These are phyloP conservation scores for Crassisporium funariophilum DNA, from an alignment of 768 basidiomycete species.

Conservation along the genomic window DNA sequence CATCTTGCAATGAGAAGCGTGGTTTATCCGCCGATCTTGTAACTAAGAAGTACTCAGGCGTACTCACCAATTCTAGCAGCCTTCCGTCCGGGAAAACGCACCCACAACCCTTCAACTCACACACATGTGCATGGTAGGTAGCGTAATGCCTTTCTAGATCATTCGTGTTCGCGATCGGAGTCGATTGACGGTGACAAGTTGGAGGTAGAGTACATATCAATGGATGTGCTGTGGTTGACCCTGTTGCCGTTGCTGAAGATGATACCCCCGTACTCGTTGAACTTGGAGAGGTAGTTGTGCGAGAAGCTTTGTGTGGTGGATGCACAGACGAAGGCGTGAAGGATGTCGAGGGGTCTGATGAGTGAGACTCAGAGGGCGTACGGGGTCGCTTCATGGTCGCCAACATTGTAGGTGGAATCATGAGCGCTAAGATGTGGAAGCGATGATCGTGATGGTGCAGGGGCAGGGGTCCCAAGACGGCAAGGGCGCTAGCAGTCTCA, in stretches of 20 bases:
- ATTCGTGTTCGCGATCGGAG: constrained; percentile 60
- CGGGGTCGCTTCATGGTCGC: constrained; percentile 38
- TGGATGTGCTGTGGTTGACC: constrained; percentile 30
- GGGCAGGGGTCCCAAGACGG: too few relatives aligned
- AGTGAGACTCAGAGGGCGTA: constrained; percentile 37
- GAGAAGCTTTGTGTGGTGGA: constrained; percentile 31
- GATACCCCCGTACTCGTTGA: constrained; percentile 3
- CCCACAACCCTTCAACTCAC: constrained; percentile 66
- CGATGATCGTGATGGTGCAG: neutral
- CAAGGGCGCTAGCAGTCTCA: neutral
- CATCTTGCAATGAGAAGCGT: too few relatives aligned
- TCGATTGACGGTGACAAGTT: constrained; percentile 72
- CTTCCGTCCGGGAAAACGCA: constrained; percentile 86
- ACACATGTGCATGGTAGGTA: constrained; percentile 82
- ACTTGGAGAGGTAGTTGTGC: constrained; percentile 16
- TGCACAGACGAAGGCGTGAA: constrained; percentile 4
- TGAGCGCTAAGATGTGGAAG: constrained; percentile 1
- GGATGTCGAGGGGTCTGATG: constrained; percentile 22
- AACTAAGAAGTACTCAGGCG: constrained; percentile 1
- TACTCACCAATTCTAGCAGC: constrained; percentile 76
- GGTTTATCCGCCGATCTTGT: too few relatives aligned
- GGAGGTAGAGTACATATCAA: constrained; percentile 79
- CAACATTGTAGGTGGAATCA: constrained; percentile 12
- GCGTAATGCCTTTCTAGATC: constrained; percentile 86
- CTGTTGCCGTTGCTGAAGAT: neutral